These are phyloP conservation scores for Kluyveromyces siamensis DNA, from an alignment of 805 yeast genomes.

Conservation along the genomic window DNA sequence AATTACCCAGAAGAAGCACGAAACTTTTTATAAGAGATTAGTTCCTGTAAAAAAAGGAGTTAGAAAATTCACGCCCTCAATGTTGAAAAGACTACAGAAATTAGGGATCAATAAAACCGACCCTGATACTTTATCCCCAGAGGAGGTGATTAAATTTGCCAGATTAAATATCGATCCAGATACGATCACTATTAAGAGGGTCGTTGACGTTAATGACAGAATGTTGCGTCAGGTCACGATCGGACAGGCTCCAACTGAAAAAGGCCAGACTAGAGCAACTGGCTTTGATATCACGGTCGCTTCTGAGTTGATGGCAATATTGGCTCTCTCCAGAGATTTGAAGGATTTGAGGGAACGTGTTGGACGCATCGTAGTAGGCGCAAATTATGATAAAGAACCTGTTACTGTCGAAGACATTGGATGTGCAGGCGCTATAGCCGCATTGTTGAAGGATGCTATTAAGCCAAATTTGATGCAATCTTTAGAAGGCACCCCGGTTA, in stretches of 20 bases:
- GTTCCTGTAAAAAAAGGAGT: conserved; percentile 80
- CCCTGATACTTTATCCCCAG: conserved; percentile 71
- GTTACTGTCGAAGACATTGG: conserved; percentile 93
- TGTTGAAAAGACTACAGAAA: conserved; percentile 66
- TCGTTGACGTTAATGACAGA: conserved; percentile 90
- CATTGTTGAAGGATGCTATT: conserved; percentile 89
- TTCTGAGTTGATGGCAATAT: conserved; percentile 90
- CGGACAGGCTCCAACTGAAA: conserved; percentile 90
- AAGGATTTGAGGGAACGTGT: conserved; percentile 80
- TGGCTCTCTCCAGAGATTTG: conserved; percentile 73
- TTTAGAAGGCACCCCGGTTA: conserved; percentile 93
- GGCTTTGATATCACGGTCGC: conserved; percentile 98
- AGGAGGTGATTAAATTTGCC: conserved; percentile 66
- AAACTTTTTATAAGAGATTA: conserved; percentile 71
- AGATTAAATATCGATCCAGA: conserved; percentile 84
- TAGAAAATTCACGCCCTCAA: conserved; percentile 69
- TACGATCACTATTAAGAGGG: conserved; percentile 86
- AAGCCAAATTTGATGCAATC: conserved; percentile 97
- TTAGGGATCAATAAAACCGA: conserved; percentile 75
- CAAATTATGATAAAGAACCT: conserved; percentile 65
- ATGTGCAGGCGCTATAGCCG: conserved; percentile 92
- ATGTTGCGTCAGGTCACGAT: conserved; percentile 80
- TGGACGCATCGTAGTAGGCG: conserved; percentile 84
- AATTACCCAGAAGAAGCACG: conserved; percentile 66
- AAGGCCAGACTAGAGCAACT: conserved; percentile 73